Conservation (phyloP, 1,139 yeast genomes). For the Pichia sp. region DNA sequence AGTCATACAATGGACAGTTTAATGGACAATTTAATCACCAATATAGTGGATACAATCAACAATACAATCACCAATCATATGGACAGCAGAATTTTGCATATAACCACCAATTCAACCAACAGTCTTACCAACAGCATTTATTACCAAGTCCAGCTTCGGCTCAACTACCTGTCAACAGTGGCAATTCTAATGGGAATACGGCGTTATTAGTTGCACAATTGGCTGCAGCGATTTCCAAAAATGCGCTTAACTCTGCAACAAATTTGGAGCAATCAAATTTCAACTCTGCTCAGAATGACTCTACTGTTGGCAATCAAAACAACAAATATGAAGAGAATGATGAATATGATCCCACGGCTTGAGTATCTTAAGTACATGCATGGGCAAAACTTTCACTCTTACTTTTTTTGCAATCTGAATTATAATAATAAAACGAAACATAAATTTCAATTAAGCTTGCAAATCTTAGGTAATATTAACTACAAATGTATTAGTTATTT, state of each 20-base stretch:
- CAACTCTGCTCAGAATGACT: neutral
- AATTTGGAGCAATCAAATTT: constrained; percentile 2
- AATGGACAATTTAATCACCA: neutral
- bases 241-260: constrained; percentile 7
- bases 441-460: too few species aligned
- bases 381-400: too few species aligned
- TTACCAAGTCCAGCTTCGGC: too few species aligned
- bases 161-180: neutral
- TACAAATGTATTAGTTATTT: too few species aligned
- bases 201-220: constrained; percentile 16
- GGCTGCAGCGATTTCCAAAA: constrained; percentile 12
- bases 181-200: constrained; percentile 1
- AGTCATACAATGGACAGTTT: constrained; percentile 5
- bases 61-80: constrained; percentile 1
- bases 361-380: too few species aligned
- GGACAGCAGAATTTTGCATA: neutral
- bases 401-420: too few species aligned
- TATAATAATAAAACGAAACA: too few species aligned
- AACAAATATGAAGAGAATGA: constrained; percentile 7
- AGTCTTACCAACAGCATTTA: neutral
- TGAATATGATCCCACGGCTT: constrained; percentile 10
- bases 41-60: neutral
- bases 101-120: neutral
- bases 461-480: too few species aligned
- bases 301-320: neutral